A percentile compares a stretch with the other conserved stretches of the same genome.
Conservation (phyloP, 345 rosid genomes). For the Mercurialis annua region DNA sequence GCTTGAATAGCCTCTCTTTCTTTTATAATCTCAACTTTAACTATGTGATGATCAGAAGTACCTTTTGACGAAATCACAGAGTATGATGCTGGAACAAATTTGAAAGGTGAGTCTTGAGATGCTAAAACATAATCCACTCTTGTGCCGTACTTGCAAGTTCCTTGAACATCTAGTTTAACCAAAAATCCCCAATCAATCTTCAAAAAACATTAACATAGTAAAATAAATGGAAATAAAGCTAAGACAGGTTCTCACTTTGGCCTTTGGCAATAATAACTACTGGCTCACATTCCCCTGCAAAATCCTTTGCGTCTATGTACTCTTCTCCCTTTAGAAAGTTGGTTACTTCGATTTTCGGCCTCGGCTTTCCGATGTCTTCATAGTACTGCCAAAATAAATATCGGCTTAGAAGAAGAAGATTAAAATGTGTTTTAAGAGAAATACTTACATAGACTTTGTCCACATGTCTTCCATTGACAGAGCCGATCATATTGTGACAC, state of each 20-base stretch:
- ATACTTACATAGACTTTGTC: no score
- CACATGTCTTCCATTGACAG: no score
- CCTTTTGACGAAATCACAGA: conserved; percentile 84
- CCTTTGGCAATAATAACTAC: conserved; percentile 91
- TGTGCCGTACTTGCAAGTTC: conserved; percentile 96
- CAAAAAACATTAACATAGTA: no score
- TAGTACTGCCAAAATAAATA: conserved; percentile 48
- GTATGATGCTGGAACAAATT: conserved; percentile 74
- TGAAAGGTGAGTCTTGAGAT: conserved; percentile 56
- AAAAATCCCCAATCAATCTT: conserved; percentile 2
- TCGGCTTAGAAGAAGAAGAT: background rate
- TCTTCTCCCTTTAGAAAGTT: conserved; percentile 60
- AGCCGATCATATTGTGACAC: no score
- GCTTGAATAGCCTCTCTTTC: conserved; percentile 25
- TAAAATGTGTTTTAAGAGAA: no score
- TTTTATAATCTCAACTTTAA: conserved; percentile 64
- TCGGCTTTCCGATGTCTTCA: conserved; percentile 84
- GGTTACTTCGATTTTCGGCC: conserved; percentile 69
- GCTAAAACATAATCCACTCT: conserved; percentile 74
- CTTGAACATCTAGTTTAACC: conserved; percentile 63
- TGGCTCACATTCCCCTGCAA: conserved; percentile 88
- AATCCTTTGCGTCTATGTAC: conserved; percentile 67
- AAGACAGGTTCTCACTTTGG: conserved; percentile 49
- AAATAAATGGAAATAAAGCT: background rate
- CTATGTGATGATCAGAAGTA: conserved; percentile 93